Conservation (phyloP, 2,329 filamentous ascomycete genomes). For the Chaetomium globosum region DNA sequence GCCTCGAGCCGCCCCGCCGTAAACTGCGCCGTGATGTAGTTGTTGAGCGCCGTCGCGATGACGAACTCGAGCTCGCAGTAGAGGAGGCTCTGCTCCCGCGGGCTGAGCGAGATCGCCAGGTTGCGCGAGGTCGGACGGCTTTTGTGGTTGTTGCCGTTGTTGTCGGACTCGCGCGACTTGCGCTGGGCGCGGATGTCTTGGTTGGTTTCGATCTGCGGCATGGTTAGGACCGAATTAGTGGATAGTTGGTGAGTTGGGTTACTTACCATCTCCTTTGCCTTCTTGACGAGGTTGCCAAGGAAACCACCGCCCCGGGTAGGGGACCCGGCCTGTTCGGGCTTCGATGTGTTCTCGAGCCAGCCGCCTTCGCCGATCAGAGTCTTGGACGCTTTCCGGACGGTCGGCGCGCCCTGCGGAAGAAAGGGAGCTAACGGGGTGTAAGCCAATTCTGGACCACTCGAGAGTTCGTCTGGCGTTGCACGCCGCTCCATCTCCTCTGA, state of each 20-base stretch:
- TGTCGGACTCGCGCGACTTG: slow-evolving; percentile 40
- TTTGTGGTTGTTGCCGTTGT: slow-evolving; percentile 33
- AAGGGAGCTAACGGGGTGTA: slow-evolving; percentile 44
- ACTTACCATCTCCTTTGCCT: slow-evolving; percentile 58
- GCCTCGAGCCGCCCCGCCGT: slow-evolving; percentile 58
- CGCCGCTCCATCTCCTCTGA: neutral
- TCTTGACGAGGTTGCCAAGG: slow-evolving; percentile 53
- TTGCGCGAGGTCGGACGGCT: slow-evolving; percentile 37
- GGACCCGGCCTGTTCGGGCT: slow-evolving; percentile 16
- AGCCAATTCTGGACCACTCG: slow-evolving; percentile 11
- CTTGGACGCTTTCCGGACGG: slow-evolving; percentile 53
- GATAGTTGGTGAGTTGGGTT: neutral
- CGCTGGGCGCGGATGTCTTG: slow-evolving; percentile 46
- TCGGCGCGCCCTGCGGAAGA: slow-evolving; percentile 40
- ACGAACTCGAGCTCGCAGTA: slow-evolving; percentile 63
- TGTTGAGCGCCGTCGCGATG: slow-evolving; percentile 54
- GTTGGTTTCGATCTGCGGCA: slow-evolving; percentile 35
- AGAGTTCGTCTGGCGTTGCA: neutral
- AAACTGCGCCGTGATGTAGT: slow-evolving; percentile 57
- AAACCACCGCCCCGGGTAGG: slow-evolving; percentile 44
- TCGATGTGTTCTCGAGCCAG: slow-evolving; percentile 55
- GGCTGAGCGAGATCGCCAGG: slow-evolving; percentile 54
- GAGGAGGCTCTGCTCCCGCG: slow-evolving; percentile 60
- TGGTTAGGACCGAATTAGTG: slow-evolving; percentile 11
- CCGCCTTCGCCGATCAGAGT: slow-evolving; percentile 58